Conservation (phyloP, 257 asterid species). For the Mitragyna speciosa region DNA sequence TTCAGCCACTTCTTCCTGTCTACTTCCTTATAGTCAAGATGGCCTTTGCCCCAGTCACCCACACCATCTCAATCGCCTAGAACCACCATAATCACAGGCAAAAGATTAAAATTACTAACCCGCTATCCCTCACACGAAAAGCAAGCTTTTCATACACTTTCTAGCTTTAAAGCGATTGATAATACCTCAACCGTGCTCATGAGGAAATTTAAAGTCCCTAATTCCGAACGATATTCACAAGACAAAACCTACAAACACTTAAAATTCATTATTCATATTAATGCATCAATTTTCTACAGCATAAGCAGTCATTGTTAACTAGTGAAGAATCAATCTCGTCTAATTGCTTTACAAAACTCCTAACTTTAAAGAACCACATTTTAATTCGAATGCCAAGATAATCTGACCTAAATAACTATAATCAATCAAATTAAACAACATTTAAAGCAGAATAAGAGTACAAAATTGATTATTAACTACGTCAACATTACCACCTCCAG, state of each 20-base stretch:
- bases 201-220: no score
- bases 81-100: background rate
- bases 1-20: constrained; percentile 2
- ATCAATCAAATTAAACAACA: background rate
- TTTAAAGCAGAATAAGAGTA: background rate
- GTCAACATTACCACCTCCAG: constrained; percentile 1
- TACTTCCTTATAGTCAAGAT: background rate
- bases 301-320: no score
- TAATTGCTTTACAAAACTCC: background rate
- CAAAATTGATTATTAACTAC: background rate
- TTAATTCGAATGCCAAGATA: background rate
- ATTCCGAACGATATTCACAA: no score
- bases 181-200: background rate
- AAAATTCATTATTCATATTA: background rate
- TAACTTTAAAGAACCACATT: background rate
- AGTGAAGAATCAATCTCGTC: background rate
- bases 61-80: background rate
- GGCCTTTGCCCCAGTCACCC: background rate
- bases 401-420: background rate
- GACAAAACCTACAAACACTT: background rate
- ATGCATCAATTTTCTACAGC: background rate
- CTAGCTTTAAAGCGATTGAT: background rate
- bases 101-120: background rate
- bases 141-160: no score
- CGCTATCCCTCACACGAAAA: background rate